Conservation (phyloP, 177 flowering plant species). For the Vitis hybrid region DNA sequence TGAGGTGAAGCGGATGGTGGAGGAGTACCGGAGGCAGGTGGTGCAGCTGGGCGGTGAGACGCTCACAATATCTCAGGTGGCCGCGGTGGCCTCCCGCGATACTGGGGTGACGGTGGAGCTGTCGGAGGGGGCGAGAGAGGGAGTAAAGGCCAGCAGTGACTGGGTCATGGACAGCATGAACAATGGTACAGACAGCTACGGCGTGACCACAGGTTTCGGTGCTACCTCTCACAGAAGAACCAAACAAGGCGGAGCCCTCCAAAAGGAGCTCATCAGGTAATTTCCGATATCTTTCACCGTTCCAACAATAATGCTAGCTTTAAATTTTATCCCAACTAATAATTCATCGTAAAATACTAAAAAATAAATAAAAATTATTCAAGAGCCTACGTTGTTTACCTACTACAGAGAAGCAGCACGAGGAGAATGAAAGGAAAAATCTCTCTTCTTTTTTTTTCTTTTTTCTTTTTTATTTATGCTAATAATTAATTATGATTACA, state of each 20-base stretch:
- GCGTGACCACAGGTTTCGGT: slow-evolving; percentile 73
- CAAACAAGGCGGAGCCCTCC: slow-evolving; percentile 54
- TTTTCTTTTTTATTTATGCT: too few species aligned
- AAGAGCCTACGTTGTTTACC: too few species aligned
- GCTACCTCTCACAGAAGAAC: slow-evolving; percentile 67
- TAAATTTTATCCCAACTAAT: too few species aligned
- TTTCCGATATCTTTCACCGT: too few species aligned
- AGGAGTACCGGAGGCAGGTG: slow-evolving; percentile 33
- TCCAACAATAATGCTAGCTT: too few species aligned
- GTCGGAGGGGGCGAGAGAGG: slow-evolving; percentile 36
- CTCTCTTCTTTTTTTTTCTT: too few species aligned
- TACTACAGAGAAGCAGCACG: too few species aligned
- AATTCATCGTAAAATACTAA: too few species aligned
- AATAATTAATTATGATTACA: too few species aligned
- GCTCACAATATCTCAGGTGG: slow-evolving; percentile 50
- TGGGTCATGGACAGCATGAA: slow-evolving; percentile 68
- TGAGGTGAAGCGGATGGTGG: slow-evolving; percentile 52
- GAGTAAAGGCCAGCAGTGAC: slow-evolving; percentile 54
- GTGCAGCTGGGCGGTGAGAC: slow-evolving; percentile 43
- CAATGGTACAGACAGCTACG: slow-evolving; percentile 62
- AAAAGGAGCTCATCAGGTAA: slow-evolving; percentile 67
- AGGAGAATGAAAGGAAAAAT: too few species aligned
- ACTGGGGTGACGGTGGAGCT: slow-evolving; percentile 43
- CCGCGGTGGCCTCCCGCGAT: slow-evolving; percentile 36
- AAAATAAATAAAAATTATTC: too few species aligned